Percentiles rank a stretch among this genome's conserved stretches.
Evolutionary conservation across 2,329 filamentous ascomycete species (phyloP).

Genomic region (Aureobasidium melanogenum): DNA sequence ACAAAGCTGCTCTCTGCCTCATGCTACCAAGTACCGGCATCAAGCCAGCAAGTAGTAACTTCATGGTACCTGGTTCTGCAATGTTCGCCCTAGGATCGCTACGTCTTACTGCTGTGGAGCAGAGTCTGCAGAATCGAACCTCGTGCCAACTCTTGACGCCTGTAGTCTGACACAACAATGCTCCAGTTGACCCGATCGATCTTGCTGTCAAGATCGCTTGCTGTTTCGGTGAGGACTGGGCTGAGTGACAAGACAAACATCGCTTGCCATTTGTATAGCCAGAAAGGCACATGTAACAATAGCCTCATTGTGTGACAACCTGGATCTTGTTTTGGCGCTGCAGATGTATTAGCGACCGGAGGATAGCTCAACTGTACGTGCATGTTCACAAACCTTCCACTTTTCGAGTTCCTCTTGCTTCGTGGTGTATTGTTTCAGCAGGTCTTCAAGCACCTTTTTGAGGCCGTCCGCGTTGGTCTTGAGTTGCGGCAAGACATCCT

Average conservation of each 20-base stretch:
- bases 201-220: neutral
- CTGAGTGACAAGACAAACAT: neutral
- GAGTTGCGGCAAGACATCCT: conserved; percentile 83
- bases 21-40: neutral
- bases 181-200: neutral
- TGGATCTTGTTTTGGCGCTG: conserved; percentile 69
- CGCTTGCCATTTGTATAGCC: neutral
- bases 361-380: neutral
- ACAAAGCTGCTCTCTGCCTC: neutral
- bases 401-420: conserved; percentile 94
- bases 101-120: neutral
- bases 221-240: neutral
- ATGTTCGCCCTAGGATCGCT: neutral
- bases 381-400: conserved; percentile 70
- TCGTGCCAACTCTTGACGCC: neutral
- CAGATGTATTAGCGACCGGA: neutral
- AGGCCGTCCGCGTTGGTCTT: conserved; percentile 90
- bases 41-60: neutral
- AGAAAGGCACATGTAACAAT: neutral
- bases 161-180: neutral
- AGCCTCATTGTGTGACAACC: conserved; percentile 63
- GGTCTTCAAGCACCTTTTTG: conserved; percentile 86
- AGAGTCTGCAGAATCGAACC: neutral
- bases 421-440: conserved; percentile 91
- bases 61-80: neutral